phyloP scores from a whole-genome alignment of 2,329 filamentous ascomycete genomes.

The Fusarium oligoseptatum region DNA sequence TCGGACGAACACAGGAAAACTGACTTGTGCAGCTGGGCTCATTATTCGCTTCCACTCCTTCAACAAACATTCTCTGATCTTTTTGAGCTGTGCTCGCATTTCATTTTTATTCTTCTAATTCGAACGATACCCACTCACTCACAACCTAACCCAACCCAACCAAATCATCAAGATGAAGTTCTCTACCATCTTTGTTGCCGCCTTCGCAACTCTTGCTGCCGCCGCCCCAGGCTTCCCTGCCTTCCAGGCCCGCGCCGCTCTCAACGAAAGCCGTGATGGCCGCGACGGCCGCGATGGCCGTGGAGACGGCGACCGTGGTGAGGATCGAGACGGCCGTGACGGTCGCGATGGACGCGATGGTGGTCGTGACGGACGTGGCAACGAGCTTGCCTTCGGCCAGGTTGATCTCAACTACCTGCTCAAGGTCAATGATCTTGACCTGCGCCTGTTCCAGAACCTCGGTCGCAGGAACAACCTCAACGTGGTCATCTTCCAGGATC shows the following conservation, averaged over 20 bases:
- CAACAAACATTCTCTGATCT: slow-evolving; percentile 14
- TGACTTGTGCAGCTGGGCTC: slow-evolving; percentile 34
- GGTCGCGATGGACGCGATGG: slow-evolving; percentile 44
- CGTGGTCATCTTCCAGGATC: slow-evolving; percentile 56
- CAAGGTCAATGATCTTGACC: slow-evolving; percentile 60
- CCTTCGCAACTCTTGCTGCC: slow-evolving; percentile 59
- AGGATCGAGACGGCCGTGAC: slow-evolving; percentile 25
- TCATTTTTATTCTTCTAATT: slow-evolving; percentile 26
- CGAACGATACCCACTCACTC: slow-evolving; percentile 12
- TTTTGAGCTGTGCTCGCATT: slow-evolving; percentile 41
- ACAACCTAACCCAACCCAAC: not conserved
- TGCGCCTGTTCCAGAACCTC: slow-evolving; percentile 56
- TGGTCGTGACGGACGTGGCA: slow-evolving; percentile 57
- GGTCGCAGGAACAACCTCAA: slow-evolving; percentile 61
- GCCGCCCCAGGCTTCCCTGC: slow-evolving; percentile 58
- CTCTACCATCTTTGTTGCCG: slow-evolving; percentile 59
- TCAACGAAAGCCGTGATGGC: slow-evolving; percentile 25
- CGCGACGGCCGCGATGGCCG: not conserved
- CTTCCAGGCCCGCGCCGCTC: slow-evolving; percentile 9
- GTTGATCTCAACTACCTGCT: slow-evolving; percentile 62
- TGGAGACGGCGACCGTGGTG: not conserved
- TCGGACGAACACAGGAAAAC: not conserved
- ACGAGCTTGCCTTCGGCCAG: slow-evolving; percentile 56
- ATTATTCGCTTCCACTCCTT: slow-evolving; percentile 35
- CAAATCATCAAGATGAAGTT: slow-evolving; percentile 62